Percentiles rank a stretch among this genome's conserved stretches.
These are phyloP conservation scores for Cerioporus squamosus DNA, from an alignment of 1,284 basidiomycete genomes.

Conservation along the genomic window DNA sequence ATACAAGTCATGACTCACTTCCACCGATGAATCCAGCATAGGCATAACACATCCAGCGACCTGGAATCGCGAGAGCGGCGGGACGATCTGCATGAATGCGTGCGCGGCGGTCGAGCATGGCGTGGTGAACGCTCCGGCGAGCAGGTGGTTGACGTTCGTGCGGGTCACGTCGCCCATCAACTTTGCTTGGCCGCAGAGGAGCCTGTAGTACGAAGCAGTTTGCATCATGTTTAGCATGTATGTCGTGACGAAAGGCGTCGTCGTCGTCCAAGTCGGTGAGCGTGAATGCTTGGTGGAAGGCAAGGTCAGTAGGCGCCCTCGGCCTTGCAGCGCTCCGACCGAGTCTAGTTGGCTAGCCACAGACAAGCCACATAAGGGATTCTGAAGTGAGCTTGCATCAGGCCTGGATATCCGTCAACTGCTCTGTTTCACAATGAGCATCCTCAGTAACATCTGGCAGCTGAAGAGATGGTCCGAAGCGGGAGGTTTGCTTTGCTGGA, in stretches of 20 bases:
- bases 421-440: no score
- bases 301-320: neutral
- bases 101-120: slow-evolving; percentile 77
- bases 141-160: slow-evolving; percentile 62
- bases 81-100: slow-evolving; percentile 72
- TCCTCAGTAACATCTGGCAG: no score
- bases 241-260: slow-evolving; percentile 14
- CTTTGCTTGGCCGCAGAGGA: slow-evolving; percentile 33
- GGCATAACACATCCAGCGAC: slow-evolving; percentile 79
- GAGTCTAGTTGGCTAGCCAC: no score
- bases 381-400: no score
- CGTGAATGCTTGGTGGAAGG: slow-evolving; percentile 4
- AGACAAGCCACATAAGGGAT: no score
- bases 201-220: slow-evolving; percentile 29
- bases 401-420: no score
- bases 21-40: slow-evolving; percentile 53
- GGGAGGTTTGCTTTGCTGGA: no score
- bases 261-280: slow-evolving; percentile 13
- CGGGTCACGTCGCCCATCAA: slow-evolving; percentile 39
- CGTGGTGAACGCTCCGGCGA: slow-evolving; percentile 62
- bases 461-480: no score
- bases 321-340: neutral
- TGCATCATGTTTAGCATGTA: slow-evolving; percentile 28
- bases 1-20: slow-evolving; percentile 29
- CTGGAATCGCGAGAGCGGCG: slow-evolving; percentile 73